Percentiles rank a stretch among this genome's conserved stretches.
Evolutionary conservation across 352 stramenopile genomes (phyloP).

Genomic region (Phytophthora ohioensis): DNA sequence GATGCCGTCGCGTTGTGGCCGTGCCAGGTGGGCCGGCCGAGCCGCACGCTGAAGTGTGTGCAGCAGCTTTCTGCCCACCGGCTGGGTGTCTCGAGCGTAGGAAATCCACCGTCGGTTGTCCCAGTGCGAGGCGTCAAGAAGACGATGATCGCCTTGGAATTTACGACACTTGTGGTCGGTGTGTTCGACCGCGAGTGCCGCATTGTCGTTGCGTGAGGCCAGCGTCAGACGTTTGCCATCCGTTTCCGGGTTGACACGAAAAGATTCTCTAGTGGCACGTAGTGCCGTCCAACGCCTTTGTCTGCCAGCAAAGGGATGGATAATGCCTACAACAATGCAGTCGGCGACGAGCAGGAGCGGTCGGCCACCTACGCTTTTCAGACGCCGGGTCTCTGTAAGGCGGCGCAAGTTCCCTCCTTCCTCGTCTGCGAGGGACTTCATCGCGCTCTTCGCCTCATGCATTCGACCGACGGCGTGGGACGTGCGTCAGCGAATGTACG

Average conservation of each 20-base stretch:
- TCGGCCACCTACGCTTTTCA: slow-evolving; percentile 39
- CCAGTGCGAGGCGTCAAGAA: slow-evolving; percentile 11
- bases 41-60: background rate
- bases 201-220: slow-evolving; percentile 18
- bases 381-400: slow-evolving; percentile 28
- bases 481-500: slow-evolving; percentile 24
- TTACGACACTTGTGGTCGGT: background rate
- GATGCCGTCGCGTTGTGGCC: slow-evolving; percentile 20
- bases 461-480: slow-evolving; percentile 4
- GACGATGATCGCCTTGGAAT: background rate
- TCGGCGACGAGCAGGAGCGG: background rate
- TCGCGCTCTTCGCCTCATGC: background rate
- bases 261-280: background rate
- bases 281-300: background rate
- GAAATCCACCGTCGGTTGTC: slow-evolving; percentile 25
- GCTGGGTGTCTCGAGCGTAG: slow-evolving; percentile 9
- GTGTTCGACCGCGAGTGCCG: slow-evolving; percentile 11
- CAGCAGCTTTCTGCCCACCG: slow-evolving; percentile 4
- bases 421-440: slow-evolving; percentile 34
- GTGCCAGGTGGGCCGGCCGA: background rate
- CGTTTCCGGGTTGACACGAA: slow-evolving; percentile 16
- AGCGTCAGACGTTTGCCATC: slow-evolving; percentile 2
- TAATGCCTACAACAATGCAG: background rate
- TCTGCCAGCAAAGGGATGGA: background rate
- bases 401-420: slow-evolving; percentile 39